Base-by-base conservation (phyloP, 257 asterid genomes). In the Agastache rugosa region DNA sequence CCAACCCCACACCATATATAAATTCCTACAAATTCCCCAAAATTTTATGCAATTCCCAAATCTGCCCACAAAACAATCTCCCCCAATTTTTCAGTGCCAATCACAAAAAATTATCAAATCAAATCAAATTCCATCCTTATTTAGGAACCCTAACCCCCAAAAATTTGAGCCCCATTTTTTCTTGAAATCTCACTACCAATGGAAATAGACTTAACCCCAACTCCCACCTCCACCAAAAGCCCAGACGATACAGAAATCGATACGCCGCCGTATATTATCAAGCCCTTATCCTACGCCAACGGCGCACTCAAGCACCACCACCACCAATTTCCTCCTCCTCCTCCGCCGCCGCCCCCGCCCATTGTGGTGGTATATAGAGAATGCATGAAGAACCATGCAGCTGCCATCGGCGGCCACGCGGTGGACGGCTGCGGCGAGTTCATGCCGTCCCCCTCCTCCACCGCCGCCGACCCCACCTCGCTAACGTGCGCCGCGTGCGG, bases 351-450 rank as follows among this genome's bases (percentile, higher is more conserved):
- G 15, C 14, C 77, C 3, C 51, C 45, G 0, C 51, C 50, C 34
- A 31, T 29, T 55, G 25, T 34, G 71, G 83, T 48, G 77, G 17
- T 77, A 0, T 87, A 85, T 67, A 79, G 54, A 70, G 92, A 86
- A 67, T 91, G 97, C 81, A 81, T 86, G 81, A 91, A 84, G 75
- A 91, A 91, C 84, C 96, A 89, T 68, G 97, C 97, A 15, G 96
- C 92, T 14, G 65, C 66, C 34, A 47, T 87, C 0, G 97, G 94
- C 29, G 90, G 86, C 71, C 91, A 87, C 72, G 94, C 94, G 27
- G 82, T 91, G n/a, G 97, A 91, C 73, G 97, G 96, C 11, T 91
- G 97, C 71, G 96, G 97, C 41, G 97, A 87, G 72, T 91, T 86
- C 81, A 81, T 88, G 87, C 77, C 91, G 6, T 76, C 87, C 6